Conservation (phyloP, 2,329 filamentous ascomycete species). For the Fusarium stilboides region DNA sequence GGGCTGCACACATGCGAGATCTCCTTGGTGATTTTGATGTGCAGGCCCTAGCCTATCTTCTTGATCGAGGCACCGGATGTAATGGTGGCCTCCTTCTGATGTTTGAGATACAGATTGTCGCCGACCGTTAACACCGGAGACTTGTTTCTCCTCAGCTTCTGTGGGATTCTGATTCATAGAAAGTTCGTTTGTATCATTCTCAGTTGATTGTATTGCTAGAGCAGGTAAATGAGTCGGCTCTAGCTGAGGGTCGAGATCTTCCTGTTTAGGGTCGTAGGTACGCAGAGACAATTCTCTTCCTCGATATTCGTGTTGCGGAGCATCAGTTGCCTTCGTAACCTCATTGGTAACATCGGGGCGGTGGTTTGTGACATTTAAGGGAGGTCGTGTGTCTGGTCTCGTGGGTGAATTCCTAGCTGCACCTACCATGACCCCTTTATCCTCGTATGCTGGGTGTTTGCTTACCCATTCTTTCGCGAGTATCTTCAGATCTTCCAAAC, state of each 20-base stretch:
- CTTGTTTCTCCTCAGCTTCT: not conserved
- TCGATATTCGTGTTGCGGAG: not conserved
- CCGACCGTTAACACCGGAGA: not conserved
- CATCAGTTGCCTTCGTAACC: not conserved
- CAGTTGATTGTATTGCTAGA: not conserved
- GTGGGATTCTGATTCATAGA: not conserved
- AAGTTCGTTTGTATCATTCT: not conserved
- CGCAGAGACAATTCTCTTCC: not conserved
- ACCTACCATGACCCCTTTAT: conserved; percentile 43
- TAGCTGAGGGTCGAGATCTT: not conserved
- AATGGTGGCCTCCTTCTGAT: conserved; percentile 15
- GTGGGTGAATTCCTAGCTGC: conserved; percentile 1
- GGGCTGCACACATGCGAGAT: not conserved
- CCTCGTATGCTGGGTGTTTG: conserved; percentile 25
- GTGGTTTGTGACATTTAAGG: not conserved
- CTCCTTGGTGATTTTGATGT: not conserved
- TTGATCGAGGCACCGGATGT: conserved; percentile 3
- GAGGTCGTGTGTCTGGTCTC: not conserved
- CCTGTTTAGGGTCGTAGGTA: not conserved
- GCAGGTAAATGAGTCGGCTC: not conserved
- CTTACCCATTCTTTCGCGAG: not conserved
- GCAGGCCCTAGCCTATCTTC: not conserved
- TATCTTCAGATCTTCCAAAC: not conserved
- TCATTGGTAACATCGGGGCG: not conserved
- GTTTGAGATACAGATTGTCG: not conserved